These are phyloP conservation scores for Angophora floribunda DNA, from an alignment of 345 rosid species.

Conservation along the genomic window DNA sequence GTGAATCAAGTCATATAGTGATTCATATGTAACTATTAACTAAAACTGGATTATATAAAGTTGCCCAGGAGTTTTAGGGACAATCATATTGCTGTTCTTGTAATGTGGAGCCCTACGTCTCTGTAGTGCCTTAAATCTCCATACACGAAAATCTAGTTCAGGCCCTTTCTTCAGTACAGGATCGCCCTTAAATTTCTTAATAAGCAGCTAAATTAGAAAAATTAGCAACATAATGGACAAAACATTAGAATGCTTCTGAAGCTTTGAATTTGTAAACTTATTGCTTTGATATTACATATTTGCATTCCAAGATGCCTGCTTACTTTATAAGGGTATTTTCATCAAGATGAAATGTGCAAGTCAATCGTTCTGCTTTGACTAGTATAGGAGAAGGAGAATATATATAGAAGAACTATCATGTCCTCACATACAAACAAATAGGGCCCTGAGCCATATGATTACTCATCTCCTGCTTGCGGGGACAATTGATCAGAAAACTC, in stretches of 20 bases:
- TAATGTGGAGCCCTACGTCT: not conserved
- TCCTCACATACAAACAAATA: not conserved
- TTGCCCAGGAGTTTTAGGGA: not conserved
- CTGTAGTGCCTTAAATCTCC: not conserved
- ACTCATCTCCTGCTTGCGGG: not conserved
- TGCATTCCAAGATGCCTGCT: not conserved
- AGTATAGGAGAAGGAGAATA: not conserved
- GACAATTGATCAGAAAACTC: not conserved
- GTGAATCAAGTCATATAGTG: not conserved
- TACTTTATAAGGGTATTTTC: not conserved
- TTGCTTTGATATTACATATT: not conserved
- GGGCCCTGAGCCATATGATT: not conserved
- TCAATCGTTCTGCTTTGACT: not conserved
- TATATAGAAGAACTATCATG: not conserved
- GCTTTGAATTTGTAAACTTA: not conserved
- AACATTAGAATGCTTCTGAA: not conserved
- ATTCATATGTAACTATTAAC: not conserved
- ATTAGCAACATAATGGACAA: not conserved
- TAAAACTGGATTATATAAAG: not conserved
- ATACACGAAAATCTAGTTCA: not conserved
- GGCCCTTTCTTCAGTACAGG: not conserved
- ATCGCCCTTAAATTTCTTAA: not conserved
- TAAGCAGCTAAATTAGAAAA: not conserved
- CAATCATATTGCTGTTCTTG: not conserved
- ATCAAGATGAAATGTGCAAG: not conserved